Evolutionary conservation across 1,139 yeast genomes (phyloP).

Genomic region (Yamadazyma trypodendri): DNA sequence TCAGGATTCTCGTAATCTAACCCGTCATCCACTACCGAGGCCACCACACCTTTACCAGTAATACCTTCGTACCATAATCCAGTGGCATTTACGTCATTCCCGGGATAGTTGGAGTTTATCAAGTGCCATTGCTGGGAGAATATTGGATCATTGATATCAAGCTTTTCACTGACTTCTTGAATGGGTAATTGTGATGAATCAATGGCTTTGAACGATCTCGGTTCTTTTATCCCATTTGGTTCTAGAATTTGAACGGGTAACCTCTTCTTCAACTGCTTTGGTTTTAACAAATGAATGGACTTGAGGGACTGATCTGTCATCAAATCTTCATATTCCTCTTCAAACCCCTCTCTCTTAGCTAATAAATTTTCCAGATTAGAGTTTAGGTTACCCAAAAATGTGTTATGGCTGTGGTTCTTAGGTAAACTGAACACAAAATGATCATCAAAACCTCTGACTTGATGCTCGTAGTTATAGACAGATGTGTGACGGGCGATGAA

Average conservation of each 20-base stretch:
- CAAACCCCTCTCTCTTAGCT: constrained; percentile 28
- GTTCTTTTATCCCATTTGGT: constrained; percentile 14
- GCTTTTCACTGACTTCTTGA: constrained; percentile 47
- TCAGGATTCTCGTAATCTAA: constrained; percentile 78
- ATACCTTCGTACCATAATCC: constrained; percentile 83
- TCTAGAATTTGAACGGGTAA: constrained; percentile 30
- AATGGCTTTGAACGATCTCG: constrained; percentile 21
- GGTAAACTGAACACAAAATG: constrained; percentile 61
- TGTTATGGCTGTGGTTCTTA: constrained; percentile 35
- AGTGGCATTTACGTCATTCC: constrained; percentile 83
- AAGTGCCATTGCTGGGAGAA: constrained; percentile 91
- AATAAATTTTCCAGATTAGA: constrained; percentile 27
- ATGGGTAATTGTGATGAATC: constrained; percentile 49
- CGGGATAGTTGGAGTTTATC: constrained; percentile 66
- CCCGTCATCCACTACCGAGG: constrained; percentile 95
- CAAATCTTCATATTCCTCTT: constrained; percentile 26
- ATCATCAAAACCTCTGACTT: constrained; percentile 54
- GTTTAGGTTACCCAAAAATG: constrained; percentile 36
- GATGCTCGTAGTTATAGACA: constrained; percentile 52
- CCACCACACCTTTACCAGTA: constrained; percentile 79
- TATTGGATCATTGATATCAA: constrained; percentile 75
- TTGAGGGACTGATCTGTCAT: constrained; percentile 28
- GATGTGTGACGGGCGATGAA: constrained; percentile 37
- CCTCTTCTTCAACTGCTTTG: constrained; percentile 48
- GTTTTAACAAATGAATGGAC: constrained; percentile 52